Percentiles rank a stretch among this genome's conserved stretches.
Conservation (phyloP, 192 early-diverging fungal species). For the Pilaira anomala region DNA sequence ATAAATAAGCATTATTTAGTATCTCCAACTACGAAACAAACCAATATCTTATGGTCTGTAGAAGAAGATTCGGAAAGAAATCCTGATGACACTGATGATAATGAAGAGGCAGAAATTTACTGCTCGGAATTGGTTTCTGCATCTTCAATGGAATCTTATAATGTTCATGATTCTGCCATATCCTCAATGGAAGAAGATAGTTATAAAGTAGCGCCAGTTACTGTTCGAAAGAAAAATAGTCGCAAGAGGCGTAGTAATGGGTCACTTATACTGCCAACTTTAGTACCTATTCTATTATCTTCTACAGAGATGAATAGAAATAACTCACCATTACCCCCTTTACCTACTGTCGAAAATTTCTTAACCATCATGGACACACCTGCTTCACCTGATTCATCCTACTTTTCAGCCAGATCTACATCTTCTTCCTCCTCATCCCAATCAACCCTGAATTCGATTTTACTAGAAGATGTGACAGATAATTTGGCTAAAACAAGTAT, state of each 20-base stretch:
- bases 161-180: neutral
- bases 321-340: neutral
- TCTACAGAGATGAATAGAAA: neutral
- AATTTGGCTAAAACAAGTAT: neutral
- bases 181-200: neutral
- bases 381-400: constrained; percentile 2
- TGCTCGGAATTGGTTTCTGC: no score
- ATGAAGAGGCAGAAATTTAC: no score
- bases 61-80: no score
- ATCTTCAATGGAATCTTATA: neutral
- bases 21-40: neutral
- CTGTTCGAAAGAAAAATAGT: neutral
- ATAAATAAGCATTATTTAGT: neutral
- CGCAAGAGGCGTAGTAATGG: neutral
- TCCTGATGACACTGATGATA: no score
- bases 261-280: neutral
- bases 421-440: constrained; percentile 2
- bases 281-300: neutral
- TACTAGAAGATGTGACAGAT: neutral
- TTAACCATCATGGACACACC: neutral
- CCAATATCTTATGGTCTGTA: neutral
- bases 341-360: neutral
- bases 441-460: neutral
- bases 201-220: neutral
- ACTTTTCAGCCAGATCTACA: constrained; percentile 12